Conservation (phyloP, 2,329 filamentous ascomycete genomes). For the Scedosporium dehoogii region DNA sequence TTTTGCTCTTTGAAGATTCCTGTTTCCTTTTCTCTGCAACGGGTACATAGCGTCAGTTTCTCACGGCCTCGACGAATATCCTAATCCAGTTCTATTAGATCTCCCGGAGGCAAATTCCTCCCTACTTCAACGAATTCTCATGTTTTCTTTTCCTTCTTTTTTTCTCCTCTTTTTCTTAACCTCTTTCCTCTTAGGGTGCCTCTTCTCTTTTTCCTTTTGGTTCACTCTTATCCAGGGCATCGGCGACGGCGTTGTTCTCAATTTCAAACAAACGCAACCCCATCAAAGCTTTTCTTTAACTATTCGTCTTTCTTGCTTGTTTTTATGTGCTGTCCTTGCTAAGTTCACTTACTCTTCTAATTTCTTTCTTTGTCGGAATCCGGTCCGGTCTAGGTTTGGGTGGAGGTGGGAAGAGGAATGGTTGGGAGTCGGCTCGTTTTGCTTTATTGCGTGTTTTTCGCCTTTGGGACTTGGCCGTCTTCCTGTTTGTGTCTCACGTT, state of each 20-base stretch:
- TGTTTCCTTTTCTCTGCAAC: not conserved
- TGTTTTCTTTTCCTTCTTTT: not conserved
- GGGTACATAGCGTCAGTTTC: not conserved
- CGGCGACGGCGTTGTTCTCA: not conserved
- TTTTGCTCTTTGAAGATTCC: not conserved
- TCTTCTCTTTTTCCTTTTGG: not conserved
- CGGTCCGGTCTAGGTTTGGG: not conserved
- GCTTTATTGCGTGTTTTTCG: not conserved
- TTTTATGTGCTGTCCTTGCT: not conserved
- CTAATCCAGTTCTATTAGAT: not conserved
- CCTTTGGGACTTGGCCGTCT: not conserved
- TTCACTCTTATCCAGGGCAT: not conserved
- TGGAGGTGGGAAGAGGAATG: not conserved
- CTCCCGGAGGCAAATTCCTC: not conserved
- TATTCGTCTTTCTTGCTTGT: not conserved
- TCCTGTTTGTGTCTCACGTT: not conserved
- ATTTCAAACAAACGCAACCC: not conserved
- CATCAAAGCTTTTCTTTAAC: not conserved
- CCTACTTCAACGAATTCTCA: not conserved
- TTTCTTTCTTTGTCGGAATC: not conserved
- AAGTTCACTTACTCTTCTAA: not conserved
- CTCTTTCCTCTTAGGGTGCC: not conserved
- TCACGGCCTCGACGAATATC: not conserved
- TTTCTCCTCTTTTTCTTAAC: not conserved
- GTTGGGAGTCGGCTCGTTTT: too few species aligned